Conservation (phyloP, 2,329 filamentous ascomycete species). For the Venturia aucupariae region DNA sequence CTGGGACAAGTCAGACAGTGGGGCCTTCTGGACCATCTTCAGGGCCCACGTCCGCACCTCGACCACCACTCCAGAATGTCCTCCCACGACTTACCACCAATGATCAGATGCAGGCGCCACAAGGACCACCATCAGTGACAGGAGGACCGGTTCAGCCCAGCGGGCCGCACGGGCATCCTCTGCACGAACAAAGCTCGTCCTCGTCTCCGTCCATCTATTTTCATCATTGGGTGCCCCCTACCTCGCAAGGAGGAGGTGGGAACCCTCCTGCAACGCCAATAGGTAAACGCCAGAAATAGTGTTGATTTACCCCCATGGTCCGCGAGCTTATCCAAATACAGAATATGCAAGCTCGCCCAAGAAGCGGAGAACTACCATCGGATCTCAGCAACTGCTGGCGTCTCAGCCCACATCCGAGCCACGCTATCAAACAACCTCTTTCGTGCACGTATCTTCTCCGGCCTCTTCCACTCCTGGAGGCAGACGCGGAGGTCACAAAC, state of each 20-base stretch:
- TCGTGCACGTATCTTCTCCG: slow-evolving; percentile 48
- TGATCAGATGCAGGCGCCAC: slow-evolving; percentile 35
- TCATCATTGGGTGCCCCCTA: slow-evolving; percentile 85
- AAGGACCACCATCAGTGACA: slow-evolving; percentile 37
- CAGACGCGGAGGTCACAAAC: slow-evolving; percentile 52
- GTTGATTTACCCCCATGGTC: neutral
- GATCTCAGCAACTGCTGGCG: slow-evolving; percentile 38
- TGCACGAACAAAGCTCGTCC: slow-evolving; percentile 51
- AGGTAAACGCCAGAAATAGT: slow-evolving; percentile 41
- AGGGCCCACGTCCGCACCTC: slow-evolving; percentile 33
- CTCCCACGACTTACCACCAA: slow-evolving; percentile 44
- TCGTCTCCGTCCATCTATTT: slow-evolving; percentile 75
- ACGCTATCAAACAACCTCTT: slow-evolving; percentile 40
- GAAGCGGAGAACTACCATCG: slow-evolving; percentile 64
- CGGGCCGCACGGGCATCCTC: neutral
- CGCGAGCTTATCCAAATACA: slow-evolving; percentile 35
- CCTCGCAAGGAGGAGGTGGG: slow-evolving; percentile 47
- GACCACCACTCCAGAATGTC: slow-evolving; percentile 37
- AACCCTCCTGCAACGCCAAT: slow-evolving; percentile 65
- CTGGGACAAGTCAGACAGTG: slow-evolving; percentile 22
- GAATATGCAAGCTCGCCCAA: slow-evolving; percentile 68
- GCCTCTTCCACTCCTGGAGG: slow-evolving; percentile 46
- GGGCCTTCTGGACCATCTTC: slow-evolving; percentile 19
- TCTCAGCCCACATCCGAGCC: slow-evolving; percentile 43
- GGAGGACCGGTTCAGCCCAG: slow-evolving; percentile 29